Evolutionary conservation across 108 stramenopile genomes (phyloP).

Genomic region (Epithemia pelagica): DNA sequence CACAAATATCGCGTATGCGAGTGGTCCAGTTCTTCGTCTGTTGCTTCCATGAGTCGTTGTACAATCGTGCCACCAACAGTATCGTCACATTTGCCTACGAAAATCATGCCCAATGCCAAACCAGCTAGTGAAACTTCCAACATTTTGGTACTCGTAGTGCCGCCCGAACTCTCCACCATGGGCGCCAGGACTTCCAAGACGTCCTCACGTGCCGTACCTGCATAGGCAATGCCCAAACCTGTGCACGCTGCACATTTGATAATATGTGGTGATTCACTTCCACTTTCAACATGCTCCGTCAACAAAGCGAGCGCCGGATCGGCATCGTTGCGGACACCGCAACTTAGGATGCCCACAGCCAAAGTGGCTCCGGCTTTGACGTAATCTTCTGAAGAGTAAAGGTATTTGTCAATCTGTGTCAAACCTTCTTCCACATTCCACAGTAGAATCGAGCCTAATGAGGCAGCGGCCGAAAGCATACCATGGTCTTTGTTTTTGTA

Average conservation of each 20-base stretch:
- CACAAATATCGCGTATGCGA: slow-evolving; percentile 88
- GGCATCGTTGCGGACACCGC: slow-evolving; percentile 93
- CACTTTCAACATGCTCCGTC: slow-evolving; percentile 86
- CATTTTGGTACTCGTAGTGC: slow-evolving; percentile 60
- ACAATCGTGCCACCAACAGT: slow-evolving; percentile 89
- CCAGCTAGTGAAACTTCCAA: slow-evolving; percentile 85
- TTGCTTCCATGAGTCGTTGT: slow-evolving; percentile 95
- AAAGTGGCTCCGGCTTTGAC: slow-evolving; percentile 98
- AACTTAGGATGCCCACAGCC: slow-evolving; percentile 92
- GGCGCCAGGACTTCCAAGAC: slow-evolving; percentile 89
- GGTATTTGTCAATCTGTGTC: slow-evolving; percentile 95
- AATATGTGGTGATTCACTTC: slow-evolving; percentile 38
- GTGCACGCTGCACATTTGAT: slow-evolving; percentile 89
- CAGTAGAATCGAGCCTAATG: slow-evolving; percentile 90
- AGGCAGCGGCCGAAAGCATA: slow-evolving; percentile 96
- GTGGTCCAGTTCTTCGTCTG: slow-evolving; percentile 94
- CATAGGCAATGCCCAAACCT: slow-evolving; percentile 97
- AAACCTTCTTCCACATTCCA: slow-evolving; percentile 99
- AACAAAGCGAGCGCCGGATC: slow-evolving; percentile 96
- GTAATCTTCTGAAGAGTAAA: slow-evolving; percentile 92
- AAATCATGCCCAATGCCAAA: slow-evolving; percentile 93
- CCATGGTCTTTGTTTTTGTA: slow-evolving; percentile 99
- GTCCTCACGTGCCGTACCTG: slow-evolving; percentile 91
- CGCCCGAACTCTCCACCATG: slow-evolving; percentile 75
- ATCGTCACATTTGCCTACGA: slow-evolving; percentile 94